Percentiles rank a stretch among this genome's conserved stretches.
Conservation (phyloP, 768 basidiomycete species). For the Lepiota venenata region DNA sequence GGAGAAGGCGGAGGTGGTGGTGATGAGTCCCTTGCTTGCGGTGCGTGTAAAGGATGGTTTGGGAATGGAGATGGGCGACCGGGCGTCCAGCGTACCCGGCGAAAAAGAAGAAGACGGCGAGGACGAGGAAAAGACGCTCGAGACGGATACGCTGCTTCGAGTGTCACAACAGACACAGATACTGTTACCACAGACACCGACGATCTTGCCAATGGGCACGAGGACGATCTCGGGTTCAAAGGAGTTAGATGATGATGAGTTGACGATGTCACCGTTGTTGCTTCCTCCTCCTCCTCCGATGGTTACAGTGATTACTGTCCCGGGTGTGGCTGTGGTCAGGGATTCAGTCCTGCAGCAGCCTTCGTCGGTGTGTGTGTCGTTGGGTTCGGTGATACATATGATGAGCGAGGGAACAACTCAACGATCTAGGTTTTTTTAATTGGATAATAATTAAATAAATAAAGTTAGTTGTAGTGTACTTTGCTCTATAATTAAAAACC, state of each 20-base stretch:
- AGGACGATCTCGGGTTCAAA: not conserved
- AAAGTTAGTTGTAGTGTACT: no score
- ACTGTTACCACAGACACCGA: not conserved
- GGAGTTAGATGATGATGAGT: not conserved
- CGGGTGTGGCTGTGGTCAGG: not conserved
- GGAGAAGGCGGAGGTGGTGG: not conserved
- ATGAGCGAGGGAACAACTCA: no score
- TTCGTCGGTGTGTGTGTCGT: not conserved
- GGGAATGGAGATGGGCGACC: not conserved
- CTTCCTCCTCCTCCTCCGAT: not conserved
- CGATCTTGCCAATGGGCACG: not conserved
- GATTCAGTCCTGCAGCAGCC: not conserved
- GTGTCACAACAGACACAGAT: not conserved
- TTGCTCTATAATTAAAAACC: no score
- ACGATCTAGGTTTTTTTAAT: no score
- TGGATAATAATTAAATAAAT: no score
- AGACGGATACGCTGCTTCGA: not conserved
- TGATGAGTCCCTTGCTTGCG: constrained; percentile 2
- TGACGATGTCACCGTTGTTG: not conserved
- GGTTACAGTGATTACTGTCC: not conserved
- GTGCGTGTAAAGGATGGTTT: constrained; percentile 5
- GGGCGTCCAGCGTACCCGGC: no score
- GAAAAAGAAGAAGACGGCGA: not conserved
- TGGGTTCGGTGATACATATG: not conserved
- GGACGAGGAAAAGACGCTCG: not conserved